Evolutionary conservation across 306 rosid species (phyloP).

Genomic region (Crataegus laevigata): DNA sequence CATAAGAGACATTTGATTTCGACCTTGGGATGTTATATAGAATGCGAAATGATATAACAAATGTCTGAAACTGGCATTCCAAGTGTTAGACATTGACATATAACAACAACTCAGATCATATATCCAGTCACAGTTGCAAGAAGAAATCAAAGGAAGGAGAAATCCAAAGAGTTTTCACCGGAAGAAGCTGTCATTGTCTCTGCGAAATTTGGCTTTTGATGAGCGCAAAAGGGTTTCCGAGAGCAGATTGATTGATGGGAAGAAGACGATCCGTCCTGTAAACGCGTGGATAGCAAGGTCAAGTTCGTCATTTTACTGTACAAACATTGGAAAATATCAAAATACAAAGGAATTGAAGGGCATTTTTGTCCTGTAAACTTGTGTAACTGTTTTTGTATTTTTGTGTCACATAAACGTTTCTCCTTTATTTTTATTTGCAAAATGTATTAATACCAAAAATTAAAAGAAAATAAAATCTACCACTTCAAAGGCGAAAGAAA

Average conservation of each 20-base stretch:
- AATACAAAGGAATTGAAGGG: too few species aligned
- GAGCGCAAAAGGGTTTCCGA: neutral
- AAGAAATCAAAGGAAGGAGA: neutral
- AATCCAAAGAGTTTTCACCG: slow-evolving; percentile 21
- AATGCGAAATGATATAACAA: too few species aligned
- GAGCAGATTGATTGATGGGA: neutral
- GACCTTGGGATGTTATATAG: too few species aligned
- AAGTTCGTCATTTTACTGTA: too few species aligned
- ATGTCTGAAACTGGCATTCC: neutral
- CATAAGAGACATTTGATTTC: too few species aligned
- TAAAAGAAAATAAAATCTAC: neutral
- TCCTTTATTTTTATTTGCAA: too few species aligned
- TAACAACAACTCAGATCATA: neutral
- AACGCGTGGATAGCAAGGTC: too few species aligned
- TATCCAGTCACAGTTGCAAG: neutral
- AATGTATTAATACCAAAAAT: neutral
- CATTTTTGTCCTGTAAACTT: too few species aligned
- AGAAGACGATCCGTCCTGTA: neutral
- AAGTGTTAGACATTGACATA: neutral
- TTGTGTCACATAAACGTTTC: too few species aligned
- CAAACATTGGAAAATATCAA: too few species aligned
- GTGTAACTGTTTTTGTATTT: too few species aligned
- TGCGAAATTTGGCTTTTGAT: neutral
- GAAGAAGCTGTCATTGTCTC: slow-evolving; percentile 41
- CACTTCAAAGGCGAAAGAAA: too few species aligned